phyloP scores from a whole-genome alignment of 192 early-diverging fungal species.

The Mortierella claussenii region DNA sequence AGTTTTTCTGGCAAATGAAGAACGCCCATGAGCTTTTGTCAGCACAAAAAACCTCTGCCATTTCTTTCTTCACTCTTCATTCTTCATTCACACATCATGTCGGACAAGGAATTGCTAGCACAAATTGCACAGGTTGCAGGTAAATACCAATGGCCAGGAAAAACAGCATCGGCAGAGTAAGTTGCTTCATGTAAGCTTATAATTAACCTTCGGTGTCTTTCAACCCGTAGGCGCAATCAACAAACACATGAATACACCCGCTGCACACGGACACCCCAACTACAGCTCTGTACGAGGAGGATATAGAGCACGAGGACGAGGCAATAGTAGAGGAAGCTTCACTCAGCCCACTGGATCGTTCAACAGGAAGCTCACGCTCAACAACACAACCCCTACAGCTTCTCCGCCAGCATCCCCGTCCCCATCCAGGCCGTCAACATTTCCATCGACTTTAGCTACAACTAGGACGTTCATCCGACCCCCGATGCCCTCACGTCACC shows the following conservation, averaged over 20 bases:
- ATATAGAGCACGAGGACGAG: slow-evolving; percentile 22
- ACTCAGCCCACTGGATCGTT: slow-evolving; percentile 10
- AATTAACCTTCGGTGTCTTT: too few species aligned
- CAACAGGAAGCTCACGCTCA: slow-evolving; percentile 40
- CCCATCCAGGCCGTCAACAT: not conserved
- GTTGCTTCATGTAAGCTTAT: too few species aligned
- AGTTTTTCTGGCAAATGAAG: too few species aligned
- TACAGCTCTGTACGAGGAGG: slow-evolving; percentile 26
- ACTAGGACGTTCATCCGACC: not conserved
- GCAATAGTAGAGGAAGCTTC: slow-evolving; percentile 9
- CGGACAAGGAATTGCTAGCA: slow-evolving; percentile 44
- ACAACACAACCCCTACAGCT: slow-evolving; percentile 11
- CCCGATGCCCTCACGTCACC: slow-evolving; percentile 21
- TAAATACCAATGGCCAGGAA: slow-evolving; percentile 1
- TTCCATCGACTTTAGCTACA: not conserved
- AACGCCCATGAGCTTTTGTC: too few species aligned
- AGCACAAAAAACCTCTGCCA: too few species aligned
- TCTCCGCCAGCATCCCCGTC: not conserved
- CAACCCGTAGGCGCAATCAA: slow-evolving; percentile 37
- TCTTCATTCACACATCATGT: slow-evolving; percentile 29
- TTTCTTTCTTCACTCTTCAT: too few species aligned
- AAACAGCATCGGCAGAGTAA: too few species aligned
- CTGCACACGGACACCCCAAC: not conserved
- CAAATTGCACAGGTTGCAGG: slow-evolving; percentile 50
- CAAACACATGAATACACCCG: slow-evolving; percentile 35